These are phyloP conservation scores for Lepraria neglecta DNA, from an alignment of 495 filamentous ascomycete species.

Conservation along the genomic window DNA sequence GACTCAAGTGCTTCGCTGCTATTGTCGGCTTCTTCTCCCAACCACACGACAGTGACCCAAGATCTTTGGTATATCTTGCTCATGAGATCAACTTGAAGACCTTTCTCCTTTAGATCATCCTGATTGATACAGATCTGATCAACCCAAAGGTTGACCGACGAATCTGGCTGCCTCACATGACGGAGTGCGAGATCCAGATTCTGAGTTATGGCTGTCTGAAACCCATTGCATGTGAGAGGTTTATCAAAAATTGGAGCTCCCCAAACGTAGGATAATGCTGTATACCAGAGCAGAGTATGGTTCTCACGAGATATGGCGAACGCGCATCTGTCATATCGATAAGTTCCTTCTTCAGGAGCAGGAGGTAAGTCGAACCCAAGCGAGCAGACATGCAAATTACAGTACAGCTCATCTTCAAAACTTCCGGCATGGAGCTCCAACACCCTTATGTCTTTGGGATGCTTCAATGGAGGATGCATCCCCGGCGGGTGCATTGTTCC, in stretches of 20 bases:
- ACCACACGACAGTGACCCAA: conserved; percentile 29
- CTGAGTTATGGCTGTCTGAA: conserved; percentile 1
- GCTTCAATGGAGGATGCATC: background rate
- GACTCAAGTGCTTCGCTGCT: conserved; percentile 11
- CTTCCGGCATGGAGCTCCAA: conserved; percentile 15
- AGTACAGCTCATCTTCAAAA: conserved; percentile 4
- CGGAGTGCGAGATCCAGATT: conserved; percentile 16
- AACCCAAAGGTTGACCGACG: conserved; percentile 13
- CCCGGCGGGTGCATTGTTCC: background rate
- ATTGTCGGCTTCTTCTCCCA: conserved; percentile 29
- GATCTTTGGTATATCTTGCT: conserved; percentile 28
- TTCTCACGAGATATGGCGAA: conserved; percentile 10
- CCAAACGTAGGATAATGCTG: conserved; percentile 19
- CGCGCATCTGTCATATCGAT: background rate
- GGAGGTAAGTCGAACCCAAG: conserved; percentile 11
- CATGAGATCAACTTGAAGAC: conserved; percentile 32
- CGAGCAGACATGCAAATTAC: conserved; percentile 13
- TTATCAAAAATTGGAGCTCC: conserved; percentile 9
- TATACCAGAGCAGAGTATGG: conserved; percentile 12
- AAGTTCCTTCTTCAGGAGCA: background rate
- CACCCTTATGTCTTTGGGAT: conserved; percentile 4
- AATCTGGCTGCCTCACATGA: conserved; percentile 2
- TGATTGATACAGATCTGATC: conserved; percentile 35
- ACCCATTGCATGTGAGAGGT: conserved; percentile 14
- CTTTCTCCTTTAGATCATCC: conserved; percentile 30